Conservation (phyloP, 768 basidiomycete species). For the Tylopilus felleus region DNA sequence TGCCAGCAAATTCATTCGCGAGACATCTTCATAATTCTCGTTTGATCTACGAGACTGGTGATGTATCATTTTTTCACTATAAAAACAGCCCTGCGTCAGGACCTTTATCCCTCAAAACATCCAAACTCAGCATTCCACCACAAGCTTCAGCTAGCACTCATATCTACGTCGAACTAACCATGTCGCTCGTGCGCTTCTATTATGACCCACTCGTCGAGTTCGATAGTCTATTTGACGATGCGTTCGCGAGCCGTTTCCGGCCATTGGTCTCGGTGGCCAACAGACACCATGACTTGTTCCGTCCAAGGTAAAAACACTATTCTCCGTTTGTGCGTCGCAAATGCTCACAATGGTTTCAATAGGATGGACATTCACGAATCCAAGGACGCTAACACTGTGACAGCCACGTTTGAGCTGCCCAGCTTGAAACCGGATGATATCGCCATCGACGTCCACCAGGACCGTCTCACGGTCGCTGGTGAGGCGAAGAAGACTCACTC, state of each 20-base stretch:
- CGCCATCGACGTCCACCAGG: constrained; percentile 44
- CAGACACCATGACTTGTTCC: neutral
- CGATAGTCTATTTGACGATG: neutral
- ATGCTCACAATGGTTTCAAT: neutral
- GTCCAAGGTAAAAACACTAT: neutral
- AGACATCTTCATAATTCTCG: neutral
- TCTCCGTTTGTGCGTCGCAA: neutral
- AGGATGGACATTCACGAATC: neutral
- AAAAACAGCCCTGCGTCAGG: neutral
- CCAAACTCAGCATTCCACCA: neutral
- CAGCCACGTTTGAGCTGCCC: constrained; percentile 46
- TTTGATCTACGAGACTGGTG: neutral
- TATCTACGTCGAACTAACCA: neutral
- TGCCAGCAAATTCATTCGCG: neutral
- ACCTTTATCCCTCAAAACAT: neutral
- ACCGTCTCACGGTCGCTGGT: constrained; percentile 46
- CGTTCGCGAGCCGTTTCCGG: neutral
- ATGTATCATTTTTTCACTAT: neutral
- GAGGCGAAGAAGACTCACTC: constrained; percentile 29
- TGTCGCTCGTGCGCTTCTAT: neutral
- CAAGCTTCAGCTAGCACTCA: neutral
- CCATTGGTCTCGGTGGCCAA: neutral
- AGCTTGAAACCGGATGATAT: constrained; percentile 49
- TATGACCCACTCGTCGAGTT: neutral
- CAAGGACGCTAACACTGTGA: neutral